phyloP scores from a whole-genome alignment of 2,329 filamentous ascomycete genomes.

The Epichloe typhina region DNA sequence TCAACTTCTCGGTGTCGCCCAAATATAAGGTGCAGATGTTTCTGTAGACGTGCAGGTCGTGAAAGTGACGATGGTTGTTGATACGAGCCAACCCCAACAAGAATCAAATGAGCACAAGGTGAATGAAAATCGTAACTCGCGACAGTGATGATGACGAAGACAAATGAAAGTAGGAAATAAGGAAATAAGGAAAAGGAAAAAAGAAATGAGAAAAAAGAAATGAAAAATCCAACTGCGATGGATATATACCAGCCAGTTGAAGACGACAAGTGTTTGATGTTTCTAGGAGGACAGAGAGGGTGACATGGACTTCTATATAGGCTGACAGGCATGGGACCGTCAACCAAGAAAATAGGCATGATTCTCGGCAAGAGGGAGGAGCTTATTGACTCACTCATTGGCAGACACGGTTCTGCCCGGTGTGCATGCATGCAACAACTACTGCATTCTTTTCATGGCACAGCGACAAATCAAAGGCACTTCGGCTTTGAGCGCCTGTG shows the following conservation, averaged over 20 bases:
- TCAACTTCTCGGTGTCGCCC: no score
- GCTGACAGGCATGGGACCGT: neutral
- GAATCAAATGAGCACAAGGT: neutral
- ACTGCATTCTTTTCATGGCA: conserved; percentile 1
- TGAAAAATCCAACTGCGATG: conserved; percentile 3
- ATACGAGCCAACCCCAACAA: neutral
- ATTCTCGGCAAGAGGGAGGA: no score
- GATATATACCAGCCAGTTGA: neutral
- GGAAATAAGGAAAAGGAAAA: conserved; percentile 4
- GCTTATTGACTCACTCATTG: neutral
- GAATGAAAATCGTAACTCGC: neutral
- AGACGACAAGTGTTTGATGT: conserved; percentile 6
- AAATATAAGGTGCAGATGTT: neutral
- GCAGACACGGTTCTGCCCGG: neutral
- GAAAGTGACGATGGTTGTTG: neutral
- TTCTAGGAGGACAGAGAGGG: neutral
- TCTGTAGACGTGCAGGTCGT: neutral
- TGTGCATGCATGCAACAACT: neutral
- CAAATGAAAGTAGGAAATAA: conserved; percentile 12
- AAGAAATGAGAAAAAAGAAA: neutral
- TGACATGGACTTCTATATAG: conserved; percentile 14
- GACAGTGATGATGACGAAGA: conserved; percentile 6
- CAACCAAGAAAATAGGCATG: no score
- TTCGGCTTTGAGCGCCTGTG: neutral
- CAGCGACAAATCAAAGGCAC: neutral